Evolutionary conservation across 2,329 filamentous ascomycete genomes (phyloP).

Genomic region (Sarocladium kiliense): DNA sequence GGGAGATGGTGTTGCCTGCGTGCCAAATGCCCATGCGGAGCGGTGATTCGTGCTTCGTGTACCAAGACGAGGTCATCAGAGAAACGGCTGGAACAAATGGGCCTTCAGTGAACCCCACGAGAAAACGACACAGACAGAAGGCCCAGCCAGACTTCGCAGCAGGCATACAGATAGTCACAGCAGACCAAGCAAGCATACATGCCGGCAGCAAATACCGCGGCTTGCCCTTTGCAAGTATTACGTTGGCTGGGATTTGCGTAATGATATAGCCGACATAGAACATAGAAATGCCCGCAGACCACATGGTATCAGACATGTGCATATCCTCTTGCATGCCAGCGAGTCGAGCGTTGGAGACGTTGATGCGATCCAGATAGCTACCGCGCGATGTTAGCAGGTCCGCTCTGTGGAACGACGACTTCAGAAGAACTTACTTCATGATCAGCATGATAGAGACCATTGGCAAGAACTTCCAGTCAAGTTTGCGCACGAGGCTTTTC

Average conservation of each 20-base stretch:
- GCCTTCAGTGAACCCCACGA: slow-evolving; percentile 25
- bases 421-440: slow-evolving; percentile 19
- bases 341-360: no score
- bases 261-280: slow-evolving; percentile 43
- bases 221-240: slow-evolving; percentile 37
- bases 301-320: slow-evolving; percentile 26
- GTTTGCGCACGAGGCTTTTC: slow-evolving; percentile 20
- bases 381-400: background rate
- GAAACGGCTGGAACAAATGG: slow-evolving; percentile 42
- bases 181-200: slow-evolving; percentile 37
- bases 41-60: slow-evolving; percentile 37
- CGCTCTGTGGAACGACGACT: background rate
- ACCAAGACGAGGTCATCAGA: slow-evolving; percentile 42
- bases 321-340: slow-evolving; percentile 31
- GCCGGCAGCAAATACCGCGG: slow-evolving; percentile 28
- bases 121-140: slow-evolving; percentile 26
- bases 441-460: slow-evolving; percentile 22
- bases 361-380: slow-evolving; percentile 46
- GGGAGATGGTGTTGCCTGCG: no score
- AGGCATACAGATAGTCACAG: slow-evolving; percentile 39
- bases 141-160: slow-evolving; percentile 25
- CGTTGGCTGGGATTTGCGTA: slow-evolving; percentile 40
- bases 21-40: slow-evolving; percentile 40
- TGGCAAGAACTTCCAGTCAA: slow-evolving; percentile 23
- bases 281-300: slow-evolving; percentile 33